Evolutionary conservation across 169 alveolate genomes (phyloP), one percentile per base, ranked within the genome.

Genomic region (Blepharisma undulans): DNA sequence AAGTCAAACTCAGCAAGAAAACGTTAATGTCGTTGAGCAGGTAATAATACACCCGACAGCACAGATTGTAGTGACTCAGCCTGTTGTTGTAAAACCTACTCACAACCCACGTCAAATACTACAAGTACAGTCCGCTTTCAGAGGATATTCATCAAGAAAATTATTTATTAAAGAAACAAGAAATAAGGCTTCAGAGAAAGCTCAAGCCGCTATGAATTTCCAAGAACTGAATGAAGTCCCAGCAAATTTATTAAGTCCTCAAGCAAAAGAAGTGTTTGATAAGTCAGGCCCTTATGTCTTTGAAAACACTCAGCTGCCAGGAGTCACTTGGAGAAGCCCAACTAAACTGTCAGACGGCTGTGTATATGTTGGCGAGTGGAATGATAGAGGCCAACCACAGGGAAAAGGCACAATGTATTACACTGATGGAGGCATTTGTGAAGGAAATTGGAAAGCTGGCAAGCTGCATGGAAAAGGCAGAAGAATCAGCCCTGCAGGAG

Each of bases 151-250:
- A 25, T 74, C 80, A 74, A 22, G 80, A 22, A 29, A 74, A 74
- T 18, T 29, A 74, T 25, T 74, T 29, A 18, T 29, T 8, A 74
- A 74, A 74, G 66, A 48, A 5, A 10, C 66, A 12, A 48, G 66
- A 48, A 48, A 48, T 48, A 48, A 48, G 14, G 84, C 90, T 59
- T 95, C 96, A 5, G 98, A 98, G 60, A 92, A 95, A 21, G 98
- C 98, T 1, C 98, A 97, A 27, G 94, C 97, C 27, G 95, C 98
- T n/a, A 97, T 48, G 66, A 48, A 48, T 48, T 48, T 10, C 14
- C 66, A 1, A 48, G 66, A 48, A 48, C 14, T 48, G 12, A 16
- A n/a, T 74, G 80, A 74, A 74, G 80, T 74, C 10, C 80, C 80
- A 1, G 33, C 12, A 74, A 74, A 1, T 4, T 14, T 74, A 1